A percentile compares a stretch with the other conserved stretches of the same genome.
Evolutionary conservation across 208 protist genomes (phyloP).

Genomic region (Herpetomonas samuelpessoai): DNA sequence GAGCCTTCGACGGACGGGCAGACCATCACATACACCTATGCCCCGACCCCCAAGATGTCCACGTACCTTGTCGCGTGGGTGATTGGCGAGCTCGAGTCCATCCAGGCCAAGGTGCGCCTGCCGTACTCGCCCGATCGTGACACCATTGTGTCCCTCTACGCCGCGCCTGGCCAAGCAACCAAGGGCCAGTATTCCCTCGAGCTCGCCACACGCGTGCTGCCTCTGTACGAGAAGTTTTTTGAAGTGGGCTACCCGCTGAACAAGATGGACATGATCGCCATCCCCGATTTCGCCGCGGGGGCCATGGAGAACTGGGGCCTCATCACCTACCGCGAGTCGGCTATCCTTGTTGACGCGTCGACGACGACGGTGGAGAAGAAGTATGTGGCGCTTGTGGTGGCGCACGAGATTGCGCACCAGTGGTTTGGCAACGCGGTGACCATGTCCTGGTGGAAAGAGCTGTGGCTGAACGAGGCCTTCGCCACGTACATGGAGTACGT

Average conservation of each 20-base stretch:
- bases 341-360: slow-evolving; percentile 56
- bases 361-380: slow-evolving; percentile 42
- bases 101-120: slow-evolving; percentile 7
- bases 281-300: slow-evolving; percentile 93
- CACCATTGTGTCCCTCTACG: slow-evolving; percentile 43
- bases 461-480: slow-evolving; percentile 99
- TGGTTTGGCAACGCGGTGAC: slow-evolving; percentile 99
- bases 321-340: slow-evolving; percentile 93
- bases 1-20: background rate
- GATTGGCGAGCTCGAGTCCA: slow-evolving; percentile 84
- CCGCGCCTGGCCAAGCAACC: slow-evolving; percentile 35
- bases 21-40: slow-evolving; percentile 51
- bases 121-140: background rate
- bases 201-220: slow-evolving; percentile 60
- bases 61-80: slow-evolving; percentile 97
- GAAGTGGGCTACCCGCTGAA: slow-evolving; percentile 85
- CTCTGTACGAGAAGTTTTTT: slow-evolving; percentile 86
- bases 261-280: slow-evolving; percentile 96
- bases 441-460: slow-evolving; percentile 97
- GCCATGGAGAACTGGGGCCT: slow-evolving; percentile 99
- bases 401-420: slow-evolving; percentile 96
- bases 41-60: slow-evolving; percentile 86
- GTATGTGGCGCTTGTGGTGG: slow-evolving; percentile 79
- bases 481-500: slow-evolving; percentile 89
- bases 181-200: slow-evolving; percentile 77